Base-by-base conservation (phyloP, 768 basidiomycete species). In the Suillus subalutaceus region DNA sequence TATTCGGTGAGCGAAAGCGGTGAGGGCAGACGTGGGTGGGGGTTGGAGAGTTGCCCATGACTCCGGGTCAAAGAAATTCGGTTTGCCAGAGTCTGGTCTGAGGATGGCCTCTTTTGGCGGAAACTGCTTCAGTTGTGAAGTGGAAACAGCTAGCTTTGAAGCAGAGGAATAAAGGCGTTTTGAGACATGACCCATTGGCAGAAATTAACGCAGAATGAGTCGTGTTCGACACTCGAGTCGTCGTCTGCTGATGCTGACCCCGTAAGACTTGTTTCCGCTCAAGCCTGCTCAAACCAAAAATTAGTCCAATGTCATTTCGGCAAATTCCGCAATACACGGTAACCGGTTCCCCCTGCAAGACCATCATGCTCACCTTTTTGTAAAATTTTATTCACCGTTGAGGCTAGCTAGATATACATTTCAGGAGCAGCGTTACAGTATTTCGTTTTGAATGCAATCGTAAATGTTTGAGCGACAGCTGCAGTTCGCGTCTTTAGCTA, bases 1-100 rank as follows among this genome's bases (percentile, higher is more conserved):
- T 73, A 92, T 85, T 68, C 93, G 84, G 70, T 94, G 88, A 2
- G 89, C 83, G 69, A 95, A 90, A 1, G 93, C 91, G 56, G 86
- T 80, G 70, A 95, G 83, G 6, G 92, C 88, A 7, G 91, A 84
- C 0, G 85, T 81, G 0, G 91, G 90, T 2, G 91, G 87, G 0
- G 91, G 90, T 72, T 93, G 92, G 32, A 90, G 75, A 6, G 85
- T 74, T 12, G 88, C 88, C 92, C 91, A 94, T 67, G 81, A 77
- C 67, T 90, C 86, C 41, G 89, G 82, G 67, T 88, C 84, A 78
- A 92, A 91, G 12, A 82, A 72, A 78, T 78, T 63, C 75, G 75
- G 35, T 76, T 73, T 69, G 77, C 74, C 73, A 73, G 71, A 64
- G 37, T 79, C 74, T 12, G 72, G 70, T 40, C 70, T 71, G 67